Evolutionary conservation across 1,284 basidiomycete genomes (phyloP).

Genomic region (Malassezia psittaci): DNA sequence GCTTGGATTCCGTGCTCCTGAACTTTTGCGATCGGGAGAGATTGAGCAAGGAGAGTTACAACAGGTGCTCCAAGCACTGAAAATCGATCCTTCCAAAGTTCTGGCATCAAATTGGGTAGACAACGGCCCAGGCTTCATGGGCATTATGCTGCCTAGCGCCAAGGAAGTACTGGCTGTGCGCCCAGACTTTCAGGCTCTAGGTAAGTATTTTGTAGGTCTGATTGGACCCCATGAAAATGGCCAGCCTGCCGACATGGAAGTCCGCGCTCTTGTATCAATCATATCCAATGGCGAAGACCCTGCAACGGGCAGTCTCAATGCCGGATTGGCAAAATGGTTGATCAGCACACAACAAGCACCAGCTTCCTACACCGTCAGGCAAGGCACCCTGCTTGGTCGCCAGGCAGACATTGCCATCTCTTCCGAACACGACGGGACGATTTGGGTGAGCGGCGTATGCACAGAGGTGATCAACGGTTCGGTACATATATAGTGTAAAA

Average conservation of each 20-base stretch:
- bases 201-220: constrained; percentile 24
- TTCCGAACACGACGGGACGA: not conserved
- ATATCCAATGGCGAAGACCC: constrained; percentile 26
- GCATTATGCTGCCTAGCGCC: constrained; percentile 22
- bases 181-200: constrained; percentile 9
- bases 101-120: constrained; percentile 25
- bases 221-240: constrained; percentile 21
- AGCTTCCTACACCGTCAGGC: constrained; percentile 1
- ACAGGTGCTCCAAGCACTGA: constrained; percentile 16
- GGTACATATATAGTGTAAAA: not conserved
- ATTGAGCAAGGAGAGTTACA: constrained; percentile 17
- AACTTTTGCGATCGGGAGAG: constrained; percentile 19
- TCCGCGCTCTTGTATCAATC: constrained; percentile 22
- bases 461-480: not conserved
- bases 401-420: not conserved
- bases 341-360: not conserved
- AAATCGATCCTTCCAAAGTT: constrained; percentile 16
- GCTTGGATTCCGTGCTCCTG: constrained; percentile 24
- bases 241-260: constrained; percentile 20
- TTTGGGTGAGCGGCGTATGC: constrained; percentile 4
- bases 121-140: constrained; percentile 37
- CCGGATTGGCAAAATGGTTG: constrained; percentile 30
- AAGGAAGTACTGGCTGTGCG: constrained; percentile 24
- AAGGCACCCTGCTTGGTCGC: constrained; percentile 3
- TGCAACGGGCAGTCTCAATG: constrained; percentile 37